Percentiles rank a stretch among this genome's conserved stretches.
These are phyloP conservation scores for Colletotrichum sp. DNA, from an alignment of 2,329 filamentous ascomycete species.

Conservation along the genomic window DNA sequence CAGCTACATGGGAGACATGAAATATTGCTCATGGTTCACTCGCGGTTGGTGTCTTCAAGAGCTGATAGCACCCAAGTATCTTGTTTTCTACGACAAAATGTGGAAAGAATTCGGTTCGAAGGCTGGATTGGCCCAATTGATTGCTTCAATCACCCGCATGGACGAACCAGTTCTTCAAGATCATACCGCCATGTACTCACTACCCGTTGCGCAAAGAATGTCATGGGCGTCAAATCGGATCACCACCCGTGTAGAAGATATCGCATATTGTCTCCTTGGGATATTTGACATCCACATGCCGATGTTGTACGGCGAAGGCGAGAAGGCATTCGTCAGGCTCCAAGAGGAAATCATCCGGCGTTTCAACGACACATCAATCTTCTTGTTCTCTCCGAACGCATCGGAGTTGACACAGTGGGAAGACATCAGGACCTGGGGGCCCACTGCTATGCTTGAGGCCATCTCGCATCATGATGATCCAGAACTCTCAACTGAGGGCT, in stretches of 20 bases:
- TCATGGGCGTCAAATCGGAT: slow-evolving; percentile 22
- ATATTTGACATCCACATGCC: slow-evolving; percentile 30
- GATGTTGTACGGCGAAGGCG: slow-evolving; percentile 29
- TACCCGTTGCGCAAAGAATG: slow-evolving; percentile 12
- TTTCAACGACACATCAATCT: background rate
- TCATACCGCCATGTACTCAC: rapidly evolving
- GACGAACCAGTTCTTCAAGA: background rate
- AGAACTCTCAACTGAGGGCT: no score
- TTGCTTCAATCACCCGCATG: slow-evolving; percentile 33
- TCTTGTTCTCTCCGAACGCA: background rate
- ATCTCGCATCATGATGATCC: no score
- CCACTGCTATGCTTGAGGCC: no score
- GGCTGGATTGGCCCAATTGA: background rate
- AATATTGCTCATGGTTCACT: background rate
- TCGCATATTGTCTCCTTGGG: slow-evolving; percentile 30
- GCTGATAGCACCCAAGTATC: slow-evolving; percentile 21
- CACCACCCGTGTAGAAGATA: slow-evolving; percentile 18
- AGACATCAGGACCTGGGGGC: no score
- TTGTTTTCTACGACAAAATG: slow-evolving; percentile 25
- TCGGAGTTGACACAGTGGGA: no score
- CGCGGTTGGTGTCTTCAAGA: slow-evolving; percentile 12
- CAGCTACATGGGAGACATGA: background rate
- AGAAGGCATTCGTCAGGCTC: slow-evolving; percentile 23
- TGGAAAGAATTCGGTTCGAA: slow-evolving; percentile 26
- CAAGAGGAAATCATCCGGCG: background rate